Percentiles rank a stretch among this genome's conserved stretches.
Evolutionary conservation across 495 filamentous ascomycete species (phyloP).

Genomic region (Penicillium canariense): DNA sequence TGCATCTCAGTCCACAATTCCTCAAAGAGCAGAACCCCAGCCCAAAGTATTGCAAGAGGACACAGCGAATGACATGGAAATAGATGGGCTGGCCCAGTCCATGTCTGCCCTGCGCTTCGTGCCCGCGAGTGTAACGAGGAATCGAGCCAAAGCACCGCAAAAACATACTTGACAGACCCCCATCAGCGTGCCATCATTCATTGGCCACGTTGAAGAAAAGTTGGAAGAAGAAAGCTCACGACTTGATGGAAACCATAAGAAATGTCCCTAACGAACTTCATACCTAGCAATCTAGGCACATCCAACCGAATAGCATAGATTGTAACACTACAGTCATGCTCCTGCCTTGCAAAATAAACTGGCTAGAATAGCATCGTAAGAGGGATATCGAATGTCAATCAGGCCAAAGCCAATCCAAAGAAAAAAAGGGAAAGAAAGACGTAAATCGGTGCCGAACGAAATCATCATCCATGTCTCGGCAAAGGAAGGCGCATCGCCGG

Average conservation of each 20-base stretch:
- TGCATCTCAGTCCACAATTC: slow-evolving; percentile 21
- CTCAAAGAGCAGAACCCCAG: slow-evolving; percentile 1
- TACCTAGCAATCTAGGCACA: neutral
- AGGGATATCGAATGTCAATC: neutral
- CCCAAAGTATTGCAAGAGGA: neutral
- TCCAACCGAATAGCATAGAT: neutral
- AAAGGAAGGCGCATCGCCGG: slow-evolving; percentile 16
- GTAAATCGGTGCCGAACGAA: neutral
- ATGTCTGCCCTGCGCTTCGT: slow-evolving; percentile 86
- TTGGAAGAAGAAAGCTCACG: neutral
- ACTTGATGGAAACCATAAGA: neutral
- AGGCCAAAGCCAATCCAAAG: neutral
- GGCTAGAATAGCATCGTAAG: neutral
- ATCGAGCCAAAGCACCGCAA: slow-evolving; percentile 15
- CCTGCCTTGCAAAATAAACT: neutral
- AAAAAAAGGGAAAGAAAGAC: neutral
- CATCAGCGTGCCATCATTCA: neutral
- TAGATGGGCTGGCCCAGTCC: slow-evolving; percentile 70
- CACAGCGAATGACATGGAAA: slow-evolving; percentile 51
- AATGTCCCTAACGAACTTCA: neutral
- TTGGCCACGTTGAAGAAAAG: neutral
- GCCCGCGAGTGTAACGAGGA: slow-evolving; percentile 61
- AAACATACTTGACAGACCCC: slow-evolving; percentile 2
- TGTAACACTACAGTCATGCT: no score
- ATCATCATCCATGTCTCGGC: slow-evolving; percentile 4